Evolutionary conservation across 768 basidiomycete genomes (phyloP).

Genomic region (Panellus pusillus): DNA sequence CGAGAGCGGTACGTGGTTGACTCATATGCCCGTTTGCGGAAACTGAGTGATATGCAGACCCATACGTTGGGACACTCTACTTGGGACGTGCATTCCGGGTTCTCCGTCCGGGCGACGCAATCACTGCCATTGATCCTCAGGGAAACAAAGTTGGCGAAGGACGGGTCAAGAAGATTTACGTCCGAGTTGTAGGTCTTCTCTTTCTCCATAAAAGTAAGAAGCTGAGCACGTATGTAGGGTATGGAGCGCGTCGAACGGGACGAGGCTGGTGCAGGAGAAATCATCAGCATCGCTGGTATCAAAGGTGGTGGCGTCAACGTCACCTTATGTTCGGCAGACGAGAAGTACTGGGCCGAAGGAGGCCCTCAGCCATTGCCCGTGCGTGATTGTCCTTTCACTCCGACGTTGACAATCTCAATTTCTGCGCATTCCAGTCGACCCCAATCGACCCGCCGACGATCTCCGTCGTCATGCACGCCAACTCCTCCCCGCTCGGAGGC

Average conservation of each 20-base stretch:
- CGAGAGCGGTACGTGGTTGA: slow-evolving; percentile 32
- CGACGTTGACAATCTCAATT: neutral
- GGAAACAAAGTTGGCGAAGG: slow-evolving; percentile 51
- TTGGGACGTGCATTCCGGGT: slow-evolving; percentile 44
- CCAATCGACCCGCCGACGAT: slow-evolving; percentile 55
- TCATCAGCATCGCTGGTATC: slow-evolving; percentile 49
- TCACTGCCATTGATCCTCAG: slow-evolving; percentile 39
- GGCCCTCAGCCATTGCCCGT: slow-evolving; percentile 42
- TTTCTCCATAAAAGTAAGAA: slow-evolving; percentile 25
- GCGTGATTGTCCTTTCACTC: slow-evolving; percentile 8
- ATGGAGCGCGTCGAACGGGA: slow-evolving; percentile 45
- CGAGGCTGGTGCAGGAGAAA: slow-evolving; percentile 48
- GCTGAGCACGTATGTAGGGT: slow-evolving; percentile 23
- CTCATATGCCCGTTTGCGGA: neutral
- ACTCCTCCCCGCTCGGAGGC: slow-evolving; percentile 48
- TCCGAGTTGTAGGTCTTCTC: slow-evolving; percentile 3
- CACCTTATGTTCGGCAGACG: slow-evolving; percentile 44
- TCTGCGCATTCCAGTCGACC: slow-evolving; percentile 28
- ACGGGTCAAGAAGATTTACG: slow-evolving; percentile 45
- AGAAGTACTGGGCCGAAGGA: slow-evolving; percentile 37
- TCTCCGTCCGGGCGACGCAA: slow-evolving; percentile 38
- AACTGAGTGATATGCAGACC: slow-evolving; percentile 22
- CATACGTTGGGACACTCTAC: slow-evolving; percentile 50
- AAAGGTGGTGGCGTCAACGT: slow-evolving; percentile 48
- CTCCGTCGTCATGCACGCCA: slow-evolving; percentile 46